Conservation (phyloP, 352 stramenopile species). For the Globisporangium takayamanum region DNA sequence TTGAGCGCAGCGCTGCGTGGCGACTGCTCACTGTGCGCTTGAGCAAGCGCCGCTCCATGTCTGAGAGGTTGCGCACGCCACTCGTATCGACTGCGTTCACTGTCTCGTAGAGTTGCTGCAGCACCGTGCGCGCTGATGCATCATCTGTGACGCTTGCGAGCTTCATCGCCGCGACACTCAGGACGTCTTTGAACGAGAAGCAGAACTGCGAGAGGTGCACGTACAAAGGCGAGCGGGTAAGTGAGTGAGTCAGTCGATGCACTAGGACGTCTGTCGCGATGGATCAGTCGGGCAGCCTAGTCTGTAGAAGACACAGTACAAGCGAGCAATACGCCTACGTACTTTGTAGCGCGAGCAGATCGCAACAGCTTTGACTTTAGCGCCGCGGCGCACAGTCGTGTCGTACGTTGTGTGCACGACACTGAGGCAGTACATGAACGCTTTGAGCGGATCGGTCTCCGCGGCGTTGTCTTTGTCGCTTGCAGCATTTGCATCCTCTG, state of each 20-base stretch:
- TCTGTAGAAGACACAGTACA: neutral
- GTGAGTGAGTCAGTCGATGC: neutral
- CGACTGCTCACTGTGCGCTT: constrained; percentile 62
- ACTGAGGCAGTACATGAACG: constrained; percentile 86
- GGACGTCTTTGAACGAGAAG: constrained; percentile 67
- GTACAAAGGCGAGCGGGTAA: neutral
- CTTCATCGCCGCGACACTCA: constrained; percentile 70
- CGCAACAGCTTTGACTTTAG: constrained; percentile 77
- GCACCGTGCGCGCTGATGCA: constrained; percentile 29
- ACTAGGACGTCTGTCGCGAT: neutral
- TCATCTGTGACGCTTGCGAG: constrained; percentile 44
- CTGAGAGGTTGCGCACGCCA: constrained; percentile 50
- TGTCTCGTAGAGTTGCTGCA: constrained; percentile 57
- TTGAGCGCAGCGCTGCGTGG: constrained; percentile 23
- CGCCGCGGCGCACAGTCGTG: constrained; percentile 54
- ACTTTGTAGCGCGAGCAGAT: constrained; percentile 79
- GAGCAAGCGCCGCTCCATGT: constrained; percentile 67
- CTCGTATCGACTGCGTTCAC: constrained; percentile 72
- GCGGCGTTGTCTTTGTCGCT: neutral
- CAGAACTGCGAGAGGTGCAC: constrained; percentile 29
- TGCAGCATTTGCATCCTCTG: constrained; percentile 1
- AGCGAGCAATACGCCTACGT: neutral
- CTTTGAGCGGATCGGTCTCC: constrained; percentile 36
- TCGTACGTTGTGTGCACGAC: constrained; percentile 83
- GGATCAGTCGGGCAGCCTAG: neutral